These are phyloP conservation scores for Hydrangea macrophylla DNA, from an alignment of 148 eudicot genomes.

Conservation along the genomic window DNA sequence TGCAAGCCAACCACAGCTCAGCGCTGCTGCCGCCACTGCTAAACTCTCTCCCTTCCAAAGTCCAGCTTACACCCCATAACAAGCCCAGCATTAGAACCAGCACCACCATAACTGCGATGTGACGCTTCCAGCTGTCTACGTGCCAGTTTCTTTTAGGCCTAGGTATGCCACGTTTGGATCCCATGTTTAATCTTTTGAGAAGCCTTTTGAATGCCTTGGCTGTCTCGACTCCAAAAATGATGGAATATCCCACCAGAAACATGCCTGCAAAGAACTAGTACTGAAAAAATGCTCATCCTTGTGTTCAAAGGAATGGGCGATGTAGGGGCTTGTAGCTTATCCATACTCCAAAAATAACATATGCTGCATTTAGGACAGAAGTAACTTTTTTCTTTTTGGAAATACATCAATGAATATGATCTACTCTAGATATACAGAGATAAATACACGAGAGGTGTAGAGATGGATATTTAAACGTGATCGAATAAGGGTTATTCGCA, in stretches of 20 bases:
- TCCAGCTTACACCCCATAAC: slow-evolving; percentile 54
- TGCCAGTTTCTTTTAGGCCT: slow-evolving; percentile 12
- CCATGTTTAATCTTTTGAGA: slow-evolving; percentile 7
- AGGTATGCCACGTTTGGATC: slow-evolving; percentile 1
- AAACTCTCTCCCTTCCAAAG: slow-evolving; percentile 46
- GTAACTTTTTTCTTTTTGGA: no score
- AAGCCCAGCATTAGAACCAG: slow-evolving; percentile 36
- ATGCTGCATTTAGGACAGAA: no score
- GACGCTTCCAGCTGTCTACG: slow-evolving; percentile 22
- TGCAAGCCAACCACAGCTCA: slow-evolving; percentile 73
- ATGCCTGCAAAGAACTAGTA: slow-evolving; percentile 43
- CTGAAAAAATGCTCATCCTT: neutral
- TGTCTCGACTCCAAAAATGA: slow-evolving; percentile 60
- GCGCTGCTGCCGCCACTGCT: slow-evolving; percentile 48
- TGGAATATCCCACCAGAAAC: slow-evolving; percentile 60
- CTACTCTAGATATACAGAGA: no score
- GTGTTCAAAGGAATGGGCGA: neutral
- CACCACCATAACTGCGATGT: slow-evolving; percentile 26
- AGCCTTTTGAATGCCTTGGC: slow-evolving; percentile 53
- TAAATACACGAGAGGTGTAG: no score
- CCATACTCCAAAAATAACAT: neutral
- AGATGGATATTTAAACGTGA: no score
- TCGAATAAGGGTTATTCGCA: no score
- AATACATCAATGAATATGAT: no score
- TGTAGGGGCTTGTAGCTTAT: neutral